A percentile compares a stretch with the other conserved stretches of the same genome.
These are phyloP conservation scores for Neurospora terricola DNA, from an alignment of 495 filamentous ascomycete genomes.

Conservation along the genomic window DNA sequence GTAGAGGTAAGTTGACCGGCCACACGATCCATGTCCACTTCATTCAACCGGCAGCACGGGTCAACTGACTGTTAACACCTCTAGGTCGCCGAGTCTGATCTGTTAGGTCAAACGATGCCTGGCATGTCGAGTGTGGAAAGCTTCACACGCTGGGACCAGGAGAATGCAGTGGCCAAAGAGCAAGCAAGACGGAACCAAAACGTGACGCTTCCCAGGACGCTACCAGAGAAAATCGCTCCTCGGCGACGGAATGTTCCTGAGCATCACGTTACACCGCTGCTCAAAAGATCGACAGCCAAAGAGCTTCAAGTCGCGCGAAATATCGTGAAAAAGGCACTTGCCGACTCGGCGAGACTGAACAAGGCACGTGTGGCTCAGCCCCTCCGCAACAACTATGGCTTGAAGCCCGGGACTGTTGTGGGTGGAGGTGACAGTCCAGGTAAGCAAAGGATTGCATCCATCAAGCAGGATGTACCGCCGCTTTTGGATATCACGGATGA, in stretches of 20 bases:
- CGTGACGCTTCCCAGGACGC: neutral
- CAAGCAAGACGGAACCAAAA: neutral
- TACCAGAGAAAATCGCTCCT: neutral
- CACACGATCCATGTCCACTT: too few species aligned
- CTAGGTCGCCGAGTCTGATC: too few species aligned
- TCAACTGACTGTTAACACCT: too few species aligned
- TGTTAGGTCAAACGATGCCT: too few species aligned
- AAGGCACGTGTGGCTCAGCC: neutral
- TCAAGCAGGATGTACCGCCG: constrained; percentile 3
- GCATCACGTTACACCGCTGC: neutral
- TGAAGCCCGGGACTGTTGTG: neutral
- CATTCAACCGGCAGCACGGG: too few species aligned
- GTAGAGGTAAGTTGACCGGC: too few species aligned
- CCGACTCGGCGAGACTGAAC: neutral
- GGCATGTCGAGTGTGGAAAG: too few species aligned
- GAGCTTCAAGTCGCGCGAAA: neutral
- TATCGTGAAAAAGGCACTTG: neutral
- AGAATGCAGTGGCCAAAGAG: neutral
- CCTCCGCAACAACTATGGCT: neutral
- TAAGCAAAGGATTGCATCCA: neutral
- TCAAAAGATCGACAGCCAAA: neutral
- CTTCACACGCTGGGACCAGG: neutral
- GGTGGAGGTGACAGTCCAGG: neutral
- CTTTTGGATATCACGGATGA: constrained; percentile 20
- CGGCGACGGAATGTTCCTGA: neutral